Base-by-base conservation (phyloP, 345 rosid species). In the Cardamine chenopodiifolia region DNA sequence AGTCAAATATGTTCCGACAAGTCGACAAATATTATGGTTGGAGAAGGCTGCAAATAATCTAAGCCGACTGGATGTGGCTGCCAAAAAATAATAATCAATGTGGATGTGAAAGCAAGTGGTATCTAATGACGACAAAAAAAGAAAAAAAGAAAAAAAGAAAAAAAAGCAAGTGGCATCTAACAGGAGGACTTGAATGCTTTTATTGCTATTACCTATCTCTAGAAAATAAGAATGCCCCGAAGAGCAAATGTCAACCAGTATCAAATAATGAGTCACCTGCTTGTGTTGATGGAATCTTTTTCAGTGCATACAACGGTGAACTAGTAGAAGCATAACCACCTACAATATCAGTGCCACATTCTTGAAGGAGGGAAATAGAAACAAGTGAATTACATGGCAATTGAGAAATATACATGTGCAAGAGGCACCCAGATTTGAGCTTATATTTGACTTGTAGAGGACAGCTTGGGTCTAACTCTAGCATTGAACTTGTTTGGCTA, bases 361-460 rank as follows among this genome's bases (percentile, higher is more conserved):
- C n/a, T n/a, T n/a, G n/a, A n/a, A n/a, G 4, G 35, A 56, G 20
- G 32, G n/a, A n/a, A n/a, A n/a, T n/a, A n/a, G n/a, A n/a, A n/a
- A n/a, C n/a, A n/a, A n/a, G n/a, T n/a, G n/a, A n/a, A n/a, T n/a
- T n/a, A n/a, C n/a, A n/a, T n/a, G n/a, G 97, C 89, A 89, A 80
- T 69, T 90, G 97, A 40, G 98, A 91, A 78, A 90, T 85, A 84
- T 87, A 94, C 49, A 90, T 44, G 82, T 94, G 97, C 70, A 94
- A 77, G 45, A 82, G 83, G 86, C 89, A 88, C 5, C 86, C 96
- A 42, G 75, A 72, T 76, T 82, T 88, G 47, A 91, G 78, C 73
- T 61, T 81, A 65, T 83, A 90, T 67, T 74, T 87, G 7, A 70
- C 64, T 54, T 48, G 57, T 62, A 78, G 73, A 61, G 60, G 58